Evolutionary conservation across 192 early-diverging fungal genomes (phyloP).

Genomic region (Geosiphon pyriformis): DNA sequence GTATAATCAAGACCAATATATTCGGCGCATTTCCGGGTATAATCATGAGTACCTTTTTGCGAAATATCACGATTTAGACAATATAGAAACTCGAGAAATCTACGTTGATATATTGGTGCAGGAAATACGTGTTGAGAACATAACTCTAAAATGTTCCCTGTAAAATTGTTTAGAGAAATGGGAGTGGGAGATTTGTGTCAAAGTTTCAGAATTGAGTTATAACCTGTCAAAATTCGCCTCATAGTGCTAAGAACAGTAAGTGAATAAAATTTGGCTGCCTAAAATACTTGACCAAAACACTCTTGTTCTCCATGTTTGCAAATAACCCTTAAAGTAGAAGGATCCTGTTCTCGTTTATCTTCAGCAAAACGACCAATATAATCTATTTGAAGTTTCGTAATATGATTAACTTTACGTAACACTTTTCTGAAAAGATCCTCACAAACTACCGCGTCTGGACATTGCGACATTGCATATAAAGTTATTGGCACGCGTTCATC

Average conservation of each 20-base stretch:
- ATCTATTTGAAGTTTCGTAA: constrained; percentile 40
- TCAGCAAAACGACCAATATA: constrained; percentile 42
- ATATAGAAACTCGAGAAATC: constrained; percentile 33
- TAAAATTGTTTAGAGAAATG: not conserved
- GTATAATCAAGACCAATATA: constrained; percentile 33
- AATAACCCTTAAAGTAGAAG: constrained; percentile 28
- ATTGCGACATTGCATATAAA: constrained; percentile 65
- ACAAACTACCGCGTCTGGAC: constrained; percentile 50
- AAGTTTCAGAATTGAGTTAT: too few species aligned
- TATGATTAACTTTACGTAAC: constrained; percentile 37
- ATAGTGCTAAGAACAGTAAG: constrained; percentile 32
- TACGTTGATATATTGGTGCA: not conserved
- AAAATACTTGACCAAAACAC: constrained; percentile 38
- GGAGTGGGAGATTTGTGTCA: too few species aligned
- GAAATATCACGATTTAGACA: constrained; percentile 30
- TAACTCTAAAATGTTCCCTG: constrained; percentile 42
- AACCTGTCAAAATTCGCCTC: too few species aligned
- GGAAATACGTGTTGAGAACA: constrained; percentile 34
- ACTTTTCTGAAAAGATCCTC: constrained; percentile 41
- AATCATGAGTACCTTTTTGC: constrained; percentile 25
- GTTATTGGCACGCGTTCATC: not conserved
- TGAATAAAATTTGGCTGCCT: constrained; percentile 8
- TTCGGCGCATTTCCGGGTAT: constrained; percentile 27
- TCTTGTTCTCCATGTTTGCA: constrained; percentile 52
- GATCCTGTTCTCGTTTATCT: constrained; percentile 30